Evolutionary conservation across 2,329 filamentous ascomycete genomes (phyloP).

Genomic region (Colletotrichum sp.): DNA sequence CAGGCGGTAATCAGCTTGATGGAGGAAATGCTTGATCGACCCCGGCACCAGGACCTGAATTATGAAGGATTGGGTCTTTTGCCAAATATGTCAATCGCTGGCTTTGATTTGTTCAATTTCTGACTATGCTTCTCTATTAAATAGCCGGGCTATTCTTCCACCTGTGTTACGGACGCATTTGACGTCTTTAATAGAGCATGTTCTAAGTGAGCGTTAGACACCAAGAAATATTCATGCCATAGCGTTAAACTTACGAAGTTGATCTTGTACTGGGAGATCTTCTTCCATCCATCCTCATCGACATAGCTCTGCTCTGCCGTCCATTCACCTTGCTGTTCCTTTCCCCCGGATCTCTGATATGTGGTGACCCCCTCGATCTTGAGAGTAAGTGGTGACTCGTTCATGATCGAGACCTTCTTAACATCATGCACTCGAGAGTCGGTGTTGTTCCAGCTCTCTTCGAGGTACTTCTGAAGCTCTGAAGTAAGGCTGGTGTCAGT

Average conservation of each 20-base stretch:
- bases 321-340: neutral
- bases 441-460: neutral
- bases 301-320: neutral
- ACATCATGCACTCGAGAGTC: neutral
- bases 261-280: neutral
- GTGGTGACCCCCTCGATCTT: neutral
- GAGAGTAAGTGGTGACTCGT: neutral
- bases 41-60: neutral
- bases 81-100: neutral
- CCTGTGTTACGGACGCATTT: accelerated
- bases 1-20: neutral
- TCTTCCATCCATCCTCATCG: neutral
- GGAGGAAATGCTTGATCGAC: neutral
- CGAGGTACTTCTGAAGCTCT: neutral
- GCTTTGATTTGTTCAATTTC: neutral
- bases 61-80: neutral
- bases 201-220: neutral
- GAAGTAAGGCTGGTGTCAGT: neutral
- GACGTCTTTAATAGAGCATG: neutral
- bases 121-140: accelerated
- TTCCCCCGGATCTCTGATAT: neutral
- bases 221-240: neutral
- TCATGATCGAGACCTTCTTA: neutral
- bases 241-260: neutral
- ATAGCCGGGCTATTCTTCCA: neutral